Evolutionary conservation across 768 basidiomycete genomes (phyloP).

Genomic region (Russula abietina): DNA sequence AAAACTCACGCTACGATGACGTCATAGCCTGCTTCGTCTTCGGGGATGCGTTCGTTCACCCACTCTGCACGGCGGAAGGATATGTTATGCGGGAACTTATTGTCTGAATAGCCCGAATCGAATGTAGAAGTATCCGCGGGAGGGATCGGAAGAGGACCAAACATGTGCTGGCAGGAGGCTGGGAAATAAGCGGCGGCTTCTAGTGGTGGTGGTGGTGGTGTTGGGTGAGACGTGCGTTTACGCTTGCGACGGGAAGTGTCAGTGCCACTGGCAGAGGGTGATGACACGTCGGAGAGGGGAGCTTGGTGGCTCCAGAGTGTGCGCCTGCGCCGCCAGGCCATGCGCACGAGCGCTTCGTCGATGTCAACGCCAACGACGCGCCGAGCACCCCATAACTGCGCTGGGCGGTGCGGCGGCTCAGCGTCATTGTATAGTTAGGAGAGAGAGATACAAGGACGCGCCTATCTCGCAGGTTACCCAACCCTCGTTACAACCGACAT

Average conservation of each 20-base stretch:
- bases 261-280: neutral
- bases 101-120: conserved; percentile 25
- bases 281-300: conserved; percentile 30
- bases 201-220: neutral
- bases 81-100: conserved; percentile 74
- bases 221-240: conserved; percentile 10
- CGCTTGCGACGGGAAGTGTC: conserved; percentile 18
- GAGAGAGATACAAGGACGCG: conserved; percentile 25
- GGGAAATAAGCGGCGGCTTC: conserved; percentile 58
- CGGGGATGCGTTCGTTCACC: conserved; percentile 47
- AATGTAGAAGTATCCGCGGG: conserved; percentile 29
- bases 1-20: conserved; percentile 68
- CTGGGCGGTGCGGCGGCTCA: conserved; percentile 33
- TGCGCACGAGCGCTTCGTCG: conserved; percentile 65
- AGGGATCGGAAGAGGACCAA: conserved; percentile 70
- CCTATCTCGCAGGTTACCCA: conserved; percentile 21
- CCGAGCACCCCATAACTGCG: conserved; percentile 56
- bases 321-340: conserved; percentile 68
- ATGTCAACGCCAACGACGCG: conserved; percentile 82
- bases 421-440: neutral
- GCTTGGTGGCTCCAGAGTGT: conserved; percentile 65
- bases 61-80: conserved; percentile 70
- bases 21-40: conserved; percentile 62
- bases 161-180: conserved; percentile 64
- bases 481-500: conserved; percentile 24